Conservation (phyloP, 2,329 filamentous ascomycete species). For the Paraconiothyrium brasiliense region DNA sequence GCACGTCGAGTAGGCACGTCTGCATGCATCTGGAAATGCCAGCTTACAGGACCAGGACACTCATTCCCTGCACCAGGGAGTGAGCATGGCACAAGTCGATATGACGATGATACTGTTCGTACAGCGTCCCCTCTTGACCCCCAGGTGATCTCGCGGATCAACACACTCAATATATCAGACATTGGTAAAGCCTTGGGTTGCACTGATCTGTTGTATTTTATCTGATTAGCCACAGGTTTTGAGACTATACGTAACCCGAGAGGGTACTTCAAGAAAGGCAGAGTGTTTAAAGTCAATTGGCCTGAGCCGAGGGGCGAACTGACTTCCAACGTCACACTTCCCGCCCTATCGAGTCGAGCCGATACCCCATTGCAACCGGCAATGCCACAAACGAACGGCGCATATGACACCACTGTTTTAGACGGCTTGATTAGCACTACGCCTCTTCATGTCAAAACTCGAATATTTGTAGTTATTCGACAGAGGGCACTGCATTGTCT, state of each 20-base stretch:
- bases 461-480: conserved; percentile 6
- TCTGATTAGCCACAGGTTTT: background rate
- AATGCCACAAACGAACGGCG: background rate
- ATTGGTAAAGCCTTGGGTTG: too few species aligned
- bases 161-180: background rate
- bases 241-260: conserved; percentile 1
- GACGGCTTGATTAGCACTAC: background rate
- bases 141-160: background rate
- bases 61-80: background rate
- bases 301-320: conserved; percentile 4
- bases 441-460: conserved; percentile 1
- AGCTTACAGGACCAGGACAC: background rate
- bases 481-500: conserved; percentile 1
- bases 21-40: background rate
- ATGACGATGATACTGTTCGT: background rate
- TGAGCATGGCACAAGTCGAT: background rate
- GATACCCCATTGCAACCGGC: background rate
- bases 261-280: conserved; percentile 8
- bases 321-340: background rate
- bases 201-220: background rate
- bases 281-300: conserved; percentile 10
- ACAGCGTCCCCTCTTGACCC: background rate
- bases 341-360: background rate
- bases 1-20: background rate
- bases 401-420: background rate